A percentile compares a stretch with the other conserved stretches of the same genome.
phyloP scores from a whole-genome alignment of 73 alveolate genomes.

The Halteria grandinella region DNA sequence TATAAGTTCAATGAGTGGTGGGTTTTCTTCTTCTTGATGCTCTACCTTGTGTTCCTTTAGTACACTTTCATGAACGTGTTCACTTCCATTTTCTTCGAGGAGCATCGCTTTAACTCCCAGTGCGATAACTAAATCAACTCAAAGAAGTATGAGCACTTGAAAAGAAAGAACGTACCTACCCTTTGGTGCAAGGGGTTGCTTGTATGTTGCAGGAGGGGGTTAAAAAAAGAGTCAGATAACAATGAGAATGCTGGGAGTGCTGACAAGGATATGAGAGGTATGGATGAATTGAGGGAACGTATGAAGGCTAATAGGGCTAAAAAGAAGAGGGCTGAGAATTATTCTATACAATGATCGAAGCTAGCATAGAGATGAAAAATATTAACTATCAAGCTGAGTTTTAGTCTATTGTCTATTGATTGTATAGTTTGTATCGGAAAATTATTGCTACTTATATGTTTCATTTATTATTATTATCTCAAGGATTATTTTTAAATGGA shows the following conservation, averaged over 20 bases:
- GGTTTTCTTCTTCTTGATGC: neutral
- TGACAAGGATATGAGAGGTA: neutral
- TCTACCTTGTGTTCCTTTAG: slow-evolving; percentile 8
- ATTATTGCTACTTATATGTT: too few species aligned
- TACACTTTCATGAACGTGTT: slow-evolving; percentile 33
- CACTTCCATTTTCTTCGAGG: slow-evolving; percentile 40
- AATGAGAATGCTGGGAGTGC: neutral
- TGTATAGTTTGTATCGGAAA: too few species aligned
- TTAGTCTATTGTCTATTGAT: too few species aligned
- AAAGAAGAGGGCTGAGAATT: too few species aligned
- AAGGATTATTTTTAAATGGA: too few species aligned
- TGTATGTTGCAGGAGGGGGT: slow-evolving; percentile 5
- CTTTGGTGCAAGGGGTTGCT: neutral
- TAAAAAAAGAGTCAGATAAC: neutral
- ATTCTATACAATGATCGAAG: too few species aligned
- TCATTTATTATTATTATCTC: too few species aligned
- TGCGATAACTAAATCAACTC: neutral
- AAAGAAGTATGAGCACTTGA: slow-evolving; percentile 12
- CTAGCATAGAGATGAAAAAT: too few species aligned
- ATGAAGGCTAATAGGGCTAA: neutral
- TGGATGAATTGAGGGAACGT: neutral
- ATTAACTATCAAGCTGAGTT: too few species aligned
- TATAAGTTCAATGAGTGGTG: neutral
- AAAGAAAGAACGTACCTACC: slow-evolving; percentile 22
- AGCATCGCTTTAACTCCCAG: neutral